Evolutionary conservation across 2,329 filamentous ascomycete species (phyloP), one percentile per base, ranked within the genome.

Genomic region (Talaromyces sp.): DNA sequence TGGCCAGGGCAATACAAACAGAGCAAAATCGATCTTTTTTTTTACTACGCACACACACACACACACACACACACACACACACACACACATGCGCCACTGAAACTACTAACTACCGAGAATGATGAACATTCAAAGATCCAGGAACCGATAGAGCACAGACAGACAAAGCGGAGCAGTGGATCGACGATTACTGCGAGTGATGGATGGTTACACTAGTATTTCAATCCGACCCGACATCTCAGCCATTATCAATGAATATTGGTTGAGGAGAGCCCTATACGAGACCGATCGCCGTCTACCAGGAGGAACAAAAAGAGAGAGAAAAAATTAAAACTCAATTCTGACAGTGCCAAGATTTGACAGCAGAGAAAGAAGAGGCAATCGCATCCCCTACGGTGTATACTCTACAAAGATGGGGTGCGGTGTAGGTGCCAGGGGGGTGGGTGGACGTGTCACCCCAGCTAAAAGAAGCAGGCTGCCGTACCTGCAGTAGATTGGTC

Each of bases 401-500:
- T 14, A 13, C 19, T 24, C 22, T 45, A 47, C 43, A 11, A 45
- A 37, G 3, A 37, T 37, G 9, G 35, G 41, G 9, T 43, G 27
- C n/a, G 10, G n/a, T 22, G 19, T 22, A 47, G 19, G 43, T 22
- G 27, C 27, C 27, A 31, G 27, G 27, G 27, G 5, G 27, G 27
- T 31, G 27, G 5, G 35, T 49, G 47, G 49, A 52, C 47, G 24
- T 52, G 49, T 52, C 49, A 52, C 14, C 8, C 13, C 49, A 16
- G 9, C 24, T 10, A n/a, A 50, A 33, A 33, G n/a, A 52, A 52
- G 49, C 49, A 52, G 49, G 49, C 16, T n/a, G 24, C 49, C 49
- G 49, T 52, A 52, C 49, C 49, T 52, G 49, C 49, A 52, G 49
- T 31, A 52, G 49, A 52, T 52, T 31, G 49, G 49, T 52, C 49